Conservation (phyloP, 352 stramenopile species). For the Lagenidium giganteum region DNA sequence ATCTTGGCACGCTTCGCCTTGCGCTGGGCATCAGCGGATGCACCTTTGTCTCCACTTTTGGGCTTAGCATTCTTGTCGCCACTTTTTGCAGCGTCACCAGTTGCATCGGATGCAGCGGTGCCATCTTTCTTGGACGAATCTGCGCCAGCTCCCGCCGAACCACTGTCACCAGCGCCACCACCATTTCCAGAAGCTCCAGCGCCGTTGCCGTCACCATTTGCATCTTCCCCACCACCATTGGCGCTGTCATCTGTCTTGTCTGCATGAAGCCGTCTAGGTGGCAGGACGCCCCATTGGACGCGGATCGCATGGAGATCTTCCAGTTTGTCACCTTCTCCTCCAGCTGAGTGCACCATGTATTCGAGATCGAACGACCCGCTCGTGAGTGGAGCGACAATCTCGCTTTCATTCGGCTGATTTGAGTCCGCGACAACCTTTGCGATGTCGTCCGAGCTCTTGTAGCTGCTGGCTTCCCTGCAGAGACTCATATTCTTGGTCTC, state of each 20-base stretch:
- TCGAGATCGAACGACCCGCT: conserved; percentile 65
- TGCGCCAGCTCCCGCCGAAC: conserved; percentile 13
- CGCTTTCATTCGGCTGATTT: conserved; percentile 60
- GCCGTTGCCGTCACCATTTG: conserved; percentile 12
- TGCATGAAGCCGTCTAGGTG: conserved; percentile 43
- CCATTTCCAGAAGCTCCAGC: conserved; percentile 5
- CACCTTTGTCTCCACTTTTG: conserved; percentile 14
- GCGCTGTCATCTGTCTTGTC: conserved; percentile 16
- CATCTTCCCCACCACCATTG: conserved; percentile 15
- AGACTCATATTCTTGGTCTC: conserved; percentile 35
- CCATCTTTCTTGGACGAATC: no score
- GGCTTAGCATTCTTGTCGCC: conserved; percentile 27
- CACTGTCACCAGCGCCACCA: conserved; percentile 16
- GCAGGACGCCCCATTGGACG: conserved; percentile 68
- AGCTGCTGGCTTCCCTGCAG: conserved; percentile 25
- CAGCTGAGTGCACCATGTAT: conserved; percentile 59
- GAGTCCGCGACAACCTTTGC: conserved; percentile 39
- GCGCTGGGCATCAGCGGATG: conserved; percentile 28
- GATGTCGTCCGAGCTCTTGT: conserved; percentile 57
- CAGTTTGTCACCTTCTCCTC: conserved; percentile 34
- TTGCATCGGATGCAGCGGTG: conserved; percentile 1
- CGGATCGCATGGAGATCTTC: conserved; percentile 63
- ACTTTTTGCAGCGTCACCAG: conserved; percentile 14
- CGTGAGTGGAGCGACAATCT: conserved; percentile 53
- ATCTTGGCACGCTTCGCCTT: conserved; percentile 59